Conservation (phyloP, 2,329 filamentous ascomycete genomes). For the Ploettnerulaceae sp. region DNA sequence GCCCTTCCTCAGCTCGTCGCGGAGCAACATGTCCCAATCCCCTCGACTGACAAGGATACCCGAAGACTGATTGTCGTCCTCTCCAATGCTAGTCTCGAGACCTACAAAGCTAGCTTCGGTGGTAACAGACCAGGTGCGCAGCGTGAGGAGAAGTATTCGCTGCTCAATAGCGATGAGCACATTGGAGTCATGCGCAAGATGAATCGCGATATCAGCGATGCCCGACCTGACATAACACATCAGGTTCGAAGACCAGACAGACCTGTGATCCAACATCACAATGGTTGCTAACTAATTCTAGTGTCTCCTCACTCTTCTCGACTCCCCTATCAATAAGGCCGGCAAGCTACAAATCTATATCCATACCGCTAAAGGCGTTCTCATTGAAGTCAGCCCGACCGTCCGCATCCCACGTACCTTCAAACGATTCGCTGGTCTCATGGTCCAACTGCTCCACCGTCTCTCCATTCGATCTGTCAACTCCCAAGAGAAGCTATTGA, state of each 20-base stretch:
- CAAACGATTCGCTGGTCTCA: conserved; percentile 96
- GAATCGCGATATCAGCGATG: conserved; percentile 97
- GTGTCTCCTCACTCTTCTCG: conserved; percentile 94
- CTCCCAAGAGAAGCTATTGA: conserved; percentile 94
- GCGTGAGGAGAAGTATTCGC: conserved; percentile 86
- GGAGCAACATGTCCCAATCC: conserved; percentile 83
- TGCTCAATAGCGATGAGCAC: conserved; percentile 98
- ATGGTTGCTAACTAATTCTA: conserved; percentile 39
- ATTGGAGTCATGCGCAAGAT: conserved; percentile 99
- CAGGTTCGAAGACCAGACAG: conserved; percentile 65
- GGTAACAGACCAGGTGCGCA: conserved; percentile 58
- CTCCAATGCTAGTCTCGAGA: conserved; percentile 95
- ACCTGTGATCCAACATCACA: conserved; percentile 23
- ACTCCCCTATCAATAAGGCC: conserved; percentile 98
- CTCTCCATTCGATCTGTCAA: conserved; percentile 94
- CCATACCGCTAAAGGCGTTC: conserved; percentile 91
- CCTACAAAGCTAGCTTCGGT: conserved; percentile 84
- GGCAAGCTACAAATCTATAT: conserved; percentile 98
- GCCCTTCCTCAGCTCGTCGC: conserved; percentile 87
- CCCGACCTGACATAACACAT: conserved; percentile 94
- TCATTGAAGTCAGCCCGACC: conserved; percentile 97
- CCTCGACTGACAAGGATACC: conserved; percentile 81
- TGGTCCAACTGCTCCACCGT: conserved; percentile 95
- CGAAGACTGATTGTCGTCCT: conserved; percentile 91
- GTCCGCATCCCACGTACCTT: conserved; percentile 97